These are phyloP conservation scores for Lolium perenne DNA, from an alignment of 176 grass and related monocot genomes.

Conservation along the genomic window DNA sequence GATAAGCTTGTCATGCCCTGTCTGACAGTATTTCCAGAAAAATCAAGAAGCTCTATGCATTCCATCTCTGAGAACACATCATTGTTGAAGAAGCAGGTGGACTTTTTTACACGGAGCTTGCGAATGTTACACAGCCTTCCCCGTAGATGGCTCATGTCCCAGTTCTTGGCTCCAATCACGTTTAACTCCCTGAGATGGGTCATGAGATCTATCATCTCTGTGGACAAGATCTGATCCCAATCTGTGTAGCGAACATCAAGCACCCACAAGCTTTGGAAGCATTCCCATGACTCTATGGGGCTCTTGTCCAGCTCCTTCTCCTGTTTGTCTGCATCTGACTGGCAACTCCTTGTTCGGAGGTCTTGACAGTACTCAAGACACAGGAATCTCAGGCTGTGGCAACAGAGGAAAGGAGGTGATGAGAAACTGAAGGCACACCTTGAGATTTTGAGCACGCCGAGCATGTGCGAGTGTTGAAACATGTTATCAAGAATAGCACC, in stretches of 20 bases:
- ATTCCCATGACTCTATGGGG: neutral
- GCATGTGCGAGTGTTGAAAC: neutral
- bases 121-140: neutral
- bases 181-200: neutral
- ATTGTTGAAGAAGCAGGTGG: neutral
- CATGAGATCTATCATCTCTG: neutral
- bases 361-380: neutral
- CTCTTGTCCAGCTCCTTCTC: neutral
- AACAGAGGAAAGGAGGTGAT: constrained; percentile 12
- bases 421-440: neutral
- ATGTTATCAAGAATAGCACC: neutral
- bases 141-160: neutral
- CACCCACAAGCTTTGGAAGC: neutral
- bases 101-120: neutral
- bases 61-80: neutral
- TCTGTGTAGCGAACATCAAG: neutral
- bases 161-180: neutral
- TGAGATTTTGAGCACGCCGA: constrained; percentile 17
- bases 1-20: neutral
- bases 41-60: neutral
- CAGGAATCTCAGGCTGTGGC: neutral
- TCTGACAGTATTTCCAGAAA: neutral
- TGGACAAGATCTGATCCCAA: neutral
- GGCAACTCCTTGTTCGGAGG: neutral
- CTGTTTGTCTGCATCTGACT: neutral